Conservation (phyloP, 306 rosid genomes). For the Cicer chorassanicum region DNA sequence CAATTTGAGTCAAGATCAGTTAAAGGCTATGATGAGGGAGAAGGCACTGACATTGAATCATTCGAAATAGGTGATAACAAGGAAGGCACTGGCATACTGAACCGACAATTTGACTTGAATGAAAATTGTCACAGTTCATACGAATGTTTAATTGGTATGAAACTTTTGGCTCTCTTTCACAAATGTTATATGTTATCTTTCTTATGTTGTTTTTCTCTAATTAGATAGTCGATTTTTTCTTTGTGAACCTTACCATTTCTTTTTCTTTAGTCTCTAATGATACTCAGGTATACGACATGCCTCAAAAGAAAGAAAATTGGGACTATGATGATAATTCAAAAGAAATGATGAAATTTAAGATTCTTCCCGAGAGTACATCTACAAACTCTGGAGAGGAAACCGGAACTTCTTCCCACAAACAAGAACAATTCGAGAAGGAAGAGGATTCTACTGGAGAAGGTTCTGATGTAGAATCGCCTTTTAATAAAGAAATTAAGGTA, state of each 20-base stretch:
- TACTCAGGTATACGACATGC: neutral
- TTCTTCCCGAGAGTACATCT: neutral
- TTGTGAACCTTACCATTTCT: neutral
- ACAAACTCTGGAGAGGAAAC: neutral
- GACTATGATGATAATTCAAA: neutral
- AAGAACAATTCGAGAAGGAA: neutral
- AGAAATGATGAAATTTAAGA: neutral
- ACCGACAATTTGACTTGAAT: conserved; percentile 13
- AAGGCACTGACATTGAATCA: neutral
- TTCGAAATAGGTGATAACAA: neutral
- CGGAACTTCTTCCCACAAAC: neutral
- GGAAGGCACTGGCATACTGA: neutral
- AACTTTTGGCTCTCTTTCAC: neutral
- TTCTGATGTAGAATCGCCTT: neutral
- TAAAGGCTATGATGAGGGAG: neutral
- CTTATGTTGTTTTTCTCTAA: neutral
- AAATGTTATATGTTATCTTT: neutral
- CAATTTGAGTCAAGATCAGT: neutral
- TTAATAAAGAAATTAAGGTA: neutral
- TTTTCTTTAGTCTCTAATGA: neutral
- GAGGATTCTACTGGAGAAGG: neutral
- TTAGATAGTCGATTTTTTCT: neutral
- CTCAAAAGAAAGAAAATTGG: conserved; percentile 2
- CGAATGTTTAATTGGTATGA: neutral
- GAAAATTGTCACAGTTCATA: neutral